phyloP scores from a whole-genome alignment of 2,329 filamentous ascomycete species.

The Fragosphaeria purpurea region DNA sequence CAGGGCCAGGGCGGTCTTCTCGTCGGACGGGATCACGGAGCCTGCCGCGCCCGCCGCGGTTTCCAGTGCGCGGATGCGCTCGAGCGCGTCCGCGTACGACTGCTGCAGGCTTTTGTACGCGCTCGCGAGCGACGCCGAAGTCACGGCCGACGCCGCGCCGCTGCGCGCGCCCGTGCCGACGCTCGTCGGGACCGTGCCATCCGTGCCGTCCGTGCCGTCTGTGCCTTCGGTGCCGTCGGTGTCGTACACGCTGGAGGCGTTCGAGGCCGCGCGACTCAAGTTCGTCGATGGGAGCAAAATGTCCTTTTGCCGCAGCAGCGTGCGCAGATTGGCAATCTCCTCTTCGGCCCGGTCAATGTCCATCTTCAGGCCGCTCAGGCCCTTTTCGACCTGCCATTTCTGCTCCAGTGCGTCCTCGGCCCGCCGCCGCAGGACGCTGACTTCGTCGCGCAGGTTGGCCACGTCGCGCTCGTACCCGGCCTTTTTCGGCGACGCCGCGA shows the following conservation, averaged over 20 bases:
- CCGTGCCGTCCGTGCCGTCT: background rate
- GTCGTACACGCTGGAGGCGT: constrained; percentile 10
- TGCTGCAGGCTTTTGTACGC: constrained; percentile 68
- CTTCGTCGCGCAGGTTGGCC: constrained; percentile 66
- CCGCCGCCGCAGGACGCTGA: constrained; percentile 71
- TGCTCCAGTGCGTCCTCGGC: constrained; percentile 91
- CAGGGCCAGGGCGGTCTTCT: constrained; percentile 52
- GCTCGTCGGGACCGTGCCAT: constrained; percentile 17
- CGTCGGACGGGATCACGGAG: constrained; percentile 29
- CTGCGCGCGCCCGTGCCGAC: constrained; percentile 15
- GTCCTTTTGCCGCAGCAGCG: constrained; percentile 71
- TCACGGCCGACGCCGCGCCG: constrained; percentile 34
- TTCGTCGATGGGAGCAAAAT: constrained; percentile 59
- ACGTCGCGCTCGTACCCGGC: constrained; percentile 81
- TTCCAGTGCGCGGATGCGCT: constrained; percentile 57
- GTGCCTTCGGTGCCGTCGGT: constrained; percentile 17
- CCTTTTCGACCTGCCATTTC: constrained; percentile 54
- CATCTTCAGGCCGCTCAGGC: constrained; percentile 55
- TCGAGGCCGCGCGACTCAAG: constrained; percentile 28
- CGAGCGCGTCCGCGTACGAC: constrained; percentile 57
- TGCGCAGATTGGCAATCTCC: constrained; percentile 76
- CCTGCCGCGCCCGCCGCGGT: constrained; percentile 25
- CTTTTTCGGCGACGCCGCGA: constrained; percentile 59
- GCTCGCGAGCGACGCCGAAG: constrained; percentile 60
- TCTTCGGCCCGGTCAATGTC: constrained; percentile 91